Evolutionary conservation across 306 rosid genomes (phyloP).

Genomic region (Gastrolobium villosum): DNA sequence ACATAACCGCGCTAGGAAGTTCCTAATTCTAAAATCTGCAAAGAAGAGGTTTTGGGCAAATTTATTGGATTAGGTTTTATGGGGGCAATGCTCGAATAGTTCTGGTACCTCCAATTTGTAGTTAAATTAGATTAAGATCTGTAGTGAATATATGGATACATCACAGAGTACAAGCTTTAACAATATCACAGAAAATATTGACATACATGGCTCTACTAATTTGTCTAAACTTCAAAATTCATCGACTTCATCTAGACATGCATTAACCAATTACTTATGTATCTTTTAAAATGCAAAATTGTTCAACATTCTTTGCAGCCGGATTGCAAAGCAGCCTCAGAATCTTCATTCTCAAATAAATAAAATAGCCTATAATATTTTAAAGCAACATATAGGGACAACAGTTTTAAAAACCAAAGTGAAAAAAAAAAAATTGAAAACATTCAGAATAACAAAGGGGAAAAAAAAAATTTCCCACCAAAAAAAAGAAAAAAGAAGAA

Average conservation of each 20-base stretch:
- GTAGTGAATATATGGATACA: background rate
- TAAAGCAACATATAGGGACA: background rate
- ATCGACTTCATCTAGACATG: conserved; percentile 4
- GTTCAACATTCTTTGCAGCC: conserved; percentile 21
- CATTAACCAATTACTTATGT: background rate
- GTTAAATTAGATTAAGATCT: background rate
- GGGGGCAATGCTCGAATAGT: background rate
- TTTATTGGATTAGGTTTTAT: background rate
- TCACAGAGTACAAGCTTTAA: conserved; percentile 10
- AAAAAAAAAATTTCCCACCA: no score
- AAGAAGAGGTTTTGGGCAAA: background rate
- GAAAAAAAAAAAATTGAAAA: background rate
- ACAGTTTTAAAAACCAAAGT: background rate
- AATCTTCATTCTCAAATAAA: conserved; percentile 17
- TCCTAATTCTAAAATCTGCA: background rate
- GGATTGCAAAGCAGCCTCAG: conserved; percentile 38
- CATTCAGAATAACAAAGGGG: background rate
- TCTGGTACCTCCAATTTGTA: conserved; percentile 16
- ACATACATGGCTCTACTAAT: background rate
- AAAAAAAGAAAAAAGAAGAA: background rate
- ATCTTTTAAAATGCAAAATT: conserved; percentile 11
- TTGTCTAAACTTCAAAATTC: conserved; percentile 1
- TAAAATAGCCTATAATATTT: conserved; percentile 18
- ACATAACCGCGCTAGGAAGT: background rate
- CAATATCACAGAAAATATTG: conserved; percentile 24